Evolutionary conservation across 768 basidiomycete genomes (phyloP).

Genomic region (Leccinum sublutescens): DNA sequence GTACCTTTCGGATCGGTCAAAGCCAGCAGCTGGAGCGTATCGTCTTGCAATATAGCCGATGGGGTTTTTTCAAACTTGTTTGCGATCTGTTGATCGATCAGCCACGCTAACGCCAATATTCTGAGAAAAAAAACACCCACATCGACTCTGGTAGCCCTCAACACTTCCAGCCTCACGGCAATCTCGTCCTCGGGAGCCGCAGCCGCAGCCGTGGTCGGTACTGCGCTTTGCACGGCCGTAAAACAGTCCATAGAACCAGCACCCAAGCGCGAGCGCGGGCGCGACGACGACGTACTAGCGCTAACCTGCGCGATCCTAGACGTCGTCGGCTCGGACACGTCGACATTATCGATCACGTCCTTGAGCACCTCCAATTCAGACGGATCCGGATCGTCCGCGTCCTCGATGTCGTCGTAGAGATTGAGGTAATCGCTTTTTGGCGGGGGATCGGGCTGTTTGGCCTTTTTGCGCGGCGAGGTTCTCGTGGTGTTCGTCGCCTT

Average conservation of each 20-base stretch:
- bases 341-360: slow-evolving; percentile 8
- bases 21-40: slow-evolving; percentile 26
- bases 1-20: slow-evolving; percentile 20
- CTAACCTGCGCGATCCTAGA: slow-evolving; percentile 7
- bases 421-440: background rate
- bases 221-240: background rate
- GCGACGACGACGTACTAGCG: slow-evolving; percentile 8
- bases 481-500: slow-evolving; percentile 5
- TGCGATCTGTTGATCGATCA: slow-evolving; percentile 14
- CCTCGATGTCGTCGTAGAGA: slow-evolving; percentile 33
- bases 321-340: slow-evolving; percentile 3
- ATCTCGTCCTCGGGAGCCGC: slow-evolving; percentile 12
- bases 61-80: background rate
- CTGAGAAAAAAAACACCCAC: slow-evolving; percentile 13
- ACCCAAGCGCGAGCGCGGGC: background rate
- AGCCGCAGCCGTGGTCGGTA: background rate
- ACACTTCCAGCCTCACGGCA: slow-evolving; percentile 9
- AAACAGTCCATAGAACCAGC: background rate
- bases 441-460: slow-evolving; percentile 15
- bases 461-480: slow-evolving; percentile 17
- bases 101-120: background rate
- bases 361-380: slow-evolving; percentile 17
- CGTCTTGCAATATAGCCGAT: slow-evolving; percentile 21
- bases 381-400: slow-evolving; percentile 20
- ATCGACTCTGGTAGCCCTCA: slow-evolving; percentile 20